phyloP scores from a whole-genome alignment of 192 early-diverging fungal genomes.

The Coemansia sp. region DNA sequence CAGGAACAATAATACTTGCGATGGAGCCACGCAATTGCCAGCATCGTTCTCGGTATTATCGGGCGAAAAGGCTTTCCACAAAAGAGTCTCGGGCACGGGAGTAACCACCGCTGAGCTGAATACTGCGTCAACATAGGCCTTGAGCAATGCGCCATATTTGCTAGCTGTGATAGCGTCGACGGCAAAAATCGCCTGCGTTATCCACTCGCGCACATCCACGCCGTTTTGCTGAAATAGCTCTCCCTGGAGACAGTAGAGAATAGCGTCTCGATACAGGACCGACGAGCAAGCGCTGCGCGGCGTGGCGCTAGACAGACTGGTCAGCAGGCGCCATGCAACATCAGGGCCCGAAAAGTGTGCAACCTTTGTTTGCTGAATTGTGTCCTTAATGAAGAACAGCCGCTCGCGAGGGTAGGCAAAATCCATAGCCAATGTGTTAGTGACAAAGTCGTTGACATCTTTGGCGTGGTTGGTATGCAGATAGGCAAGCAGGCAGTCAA shows the following conservation, averaged over 20 bases:
- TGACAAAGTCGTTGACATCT: conserved; percentile 17
- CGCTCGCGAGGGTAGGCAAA: conserved; percentile 44
- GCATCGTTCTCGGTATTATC: conserved; percentile 3
- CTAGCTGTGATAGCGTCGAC: conserved; percentile 13
- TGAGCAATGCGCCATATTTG: conserved; percentile 20
- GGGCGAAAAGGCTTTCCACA: conserved; percentile 34
- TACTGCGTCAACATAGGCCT: conserved; percentile 34
- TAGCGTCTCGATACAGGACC: conserved; percentile 14
- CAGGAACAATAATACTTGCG: conserved; percentile 33
- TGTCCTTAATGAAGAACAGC: conserved; percentile 38
- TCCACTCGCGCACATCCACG: conserved; percentile 47
- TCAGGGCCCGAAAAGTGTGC: conserved; percentile 9
- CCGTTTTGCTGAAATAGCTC: conserved; percentile 39
- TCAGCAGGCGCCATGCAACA: conserved; percentile 24
- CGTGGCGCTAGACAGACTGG: not conserved
- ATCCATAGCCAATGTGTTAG: conserved; percentile 24
- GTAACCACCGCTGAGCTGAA: conserved; percentile 36
- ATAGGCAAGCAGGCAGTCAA: conserved; percentile 32
- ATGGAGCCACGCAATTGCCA: conserved; percentile 9
- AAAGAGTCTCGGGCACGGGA: conserved; percentile 30
- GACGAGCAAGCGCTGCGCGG: not conserved
- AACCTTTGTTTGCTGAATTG: conserved; percentile 6
- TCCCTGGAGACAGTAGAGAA: conserved; percentile 26
- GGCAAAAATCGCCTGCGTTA: conserved; percentile 12
- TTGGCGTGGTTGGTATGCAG: conserved; percentile 26